Evolutionary conservation across 192 early-diverging fungal genomes (phyloP).

Genomic region (Coemansia sp.): DNA sequence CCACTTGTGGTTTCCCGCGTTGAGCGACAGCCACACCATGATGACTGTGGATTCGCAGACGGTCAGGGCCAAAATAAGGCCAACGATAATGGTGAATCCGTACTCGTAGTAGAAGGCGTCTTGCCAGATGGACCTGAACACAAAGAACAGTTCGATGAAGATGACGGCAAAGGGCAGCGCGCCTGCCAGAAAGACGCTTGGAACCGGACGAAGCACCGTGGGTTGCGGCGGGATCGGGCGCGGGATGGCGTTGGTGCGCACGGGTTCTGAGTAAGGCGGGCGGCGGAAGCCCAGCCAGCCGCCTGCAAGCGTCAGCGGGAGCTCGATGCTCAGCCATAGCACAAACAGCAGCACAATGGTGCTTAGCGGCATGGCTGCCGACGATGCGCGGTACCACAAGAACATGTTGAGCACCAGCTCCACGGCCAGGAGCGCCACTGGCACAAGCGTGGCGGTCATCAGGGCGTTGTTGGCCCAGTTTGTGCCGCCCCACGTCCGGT

Average conservation of each 20-base stretch:
- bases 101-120: constrained; percentile 70
- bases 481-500: constrained; percentile 67
- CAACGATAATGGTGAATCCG: constrained; percentile 62
- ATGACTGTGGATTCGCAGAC: constrained; percentile 69
- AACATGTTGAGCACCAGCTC: constrained; percentile 83
- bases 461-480: constrained; percentile 73
- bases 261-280: constrained; percentile 79
- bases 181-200: constrained; percentile 67
- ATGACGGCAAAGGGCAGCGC: constrained; percentile 72
- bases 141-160: constrained; percentile 74
- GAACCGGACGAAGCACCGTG: constrained; percentile 64
- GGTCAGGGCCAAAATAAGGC: constrained; percentile 62
- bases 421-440: constrained; percentile 61
- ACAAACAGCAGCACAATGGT: constrained; percentile 78
- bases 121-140: constrained; percentile 72
- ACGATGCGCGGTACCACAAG: constrained; percentile 83
- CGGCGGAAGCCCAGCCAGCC: constrained; percentile 85
- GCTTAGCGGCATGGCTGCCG: constrained; percentile 88
- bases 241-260: constrained; percentile 90
- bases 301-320: constrained; percentile 81
- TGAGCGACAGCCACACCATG: constrained; percentile 70
- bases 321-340: constrained; percentile 80
- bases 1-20: constrained; percentile 77
- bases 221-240: constrained; percentile 85
- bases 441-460: constrained; percentile 63